Base-by-base conservation (phyloP, 2,329 filamentous ascomycete species). In the Sporothrix euskadiensis region DNA sequence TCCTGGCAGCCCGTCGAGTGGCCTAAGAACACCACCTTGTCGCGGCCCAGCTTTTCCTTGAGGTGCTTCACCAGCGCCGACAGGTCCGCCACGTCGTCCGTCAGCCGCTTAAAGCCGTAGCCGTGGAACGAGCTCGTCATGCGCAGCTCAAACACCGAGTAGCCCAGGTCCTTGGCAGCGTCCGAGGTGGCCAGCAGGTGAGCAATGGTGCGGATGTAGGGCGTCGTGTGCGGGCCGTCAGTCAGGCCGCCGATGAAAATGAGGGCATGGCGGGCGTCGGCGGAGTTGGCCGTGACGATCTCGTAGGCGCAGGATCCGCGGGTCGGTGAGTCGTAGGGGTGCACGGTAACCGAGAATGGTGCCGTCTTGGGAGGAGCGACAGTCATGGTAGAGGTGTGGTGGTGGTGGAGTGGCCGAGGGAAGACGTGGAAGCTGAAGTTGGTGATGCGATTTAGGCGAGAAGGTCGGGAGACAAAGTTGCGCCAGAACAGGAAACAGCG, bases 201-300 rank as follows among this genome's bases (percentile, higher is more conserved):
- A 16, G 87, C 85, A 72, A 89, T 80, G 1, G 80, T 78, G 5
- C 84, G 83, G 66, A 85, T 82, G 74, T 91, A 92, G 0, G 85
- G 82, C 9, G 91, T 85, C 0, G 89, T 90, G 75, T 91, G 88
- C 74, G 91, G 88, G 1, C 91, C 91, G 80, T 93, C 92, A 52
- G 86, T 86, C 19, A 94, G 86, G 49, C 92, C 92, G 75, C 90
- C 91, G 75, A 93, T 86, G 82, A 91, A 92, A 74, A 94, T 81
- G 71, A 94, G 81, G 3, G 89, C 89, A 80, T 92, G 89, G 9
- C 63, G 71, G 6, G 75, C 73, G 1, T 39, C n/a, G 41, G 73
- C 30, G 1, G 76, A 76, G 3, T 73, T 65, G 16, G 73, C n/a
- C 10, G 72, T 70, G 19, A 75, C 75, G 66, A 77, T 71, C 59